Base-by-base conservation (phyloP, 1,284 basidiomycete genomes). In the Vanrija pseudolonga region DNA sequence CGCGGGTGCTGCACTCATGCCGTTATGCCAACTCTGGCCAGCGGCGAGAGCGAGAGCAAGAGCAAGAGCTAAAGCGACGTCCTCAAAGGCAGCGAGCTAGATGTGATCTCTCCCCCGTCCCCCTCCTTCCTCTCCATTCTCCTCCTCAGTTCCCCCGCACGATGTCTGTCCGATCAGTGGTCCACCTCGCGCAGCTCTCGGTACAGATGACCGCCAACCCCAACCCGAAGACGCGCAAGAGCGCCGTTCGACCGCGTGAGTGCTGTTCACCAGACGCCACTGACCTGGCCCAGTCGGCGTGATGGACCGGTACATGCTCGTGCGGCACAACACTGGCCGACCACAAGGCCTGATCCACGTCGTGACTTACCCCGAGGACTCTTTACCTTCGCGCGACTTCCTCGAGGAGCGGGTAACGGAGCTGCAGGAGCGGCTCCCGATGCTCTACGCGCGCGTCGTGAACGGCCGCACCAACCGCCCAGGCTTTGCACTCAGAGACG, bases 361-460 rank as follows among this genome's bases (percentile, higher is more conserved):
- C 23, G 51, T 63, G 5, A 47, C 57, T 3, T 71, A 68, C 47
- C 60, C 63, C 2, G 22, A 53, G 1, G 40, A 22, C 37, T 20
- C 32, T 20, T 28, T 67, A 2, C 67, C 67, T 3, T 45, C 63
- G 1, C 20, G 22, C 0, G 20, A 32, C 0, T 58, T 46, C 32
- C 60, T 72, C 4, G 28, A 53, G n/a, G 28, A 47, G 18, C 63
- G 69, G 0, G 59, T 69, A 9, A 39, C 43, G 1, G 56, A 60
- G 37, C 57, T 71, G 15, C 69, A 72, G 38, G 42, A 52, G 8
- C 59, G 63, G 17, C 65, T 68, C 50, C 69, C 71, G 0, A 57
- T 65, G 11, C 60, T 73, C 0, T 54, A 56, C 45, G 24, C 62
- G 3, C 41, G 45, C 8, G 44, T 71, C 0, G 42, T 50, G 3